Evolutionary conservation across 2,329 filamentous ascomycete species (phyloP).

Genomic region (Setomelanomma holmii): DNA sequence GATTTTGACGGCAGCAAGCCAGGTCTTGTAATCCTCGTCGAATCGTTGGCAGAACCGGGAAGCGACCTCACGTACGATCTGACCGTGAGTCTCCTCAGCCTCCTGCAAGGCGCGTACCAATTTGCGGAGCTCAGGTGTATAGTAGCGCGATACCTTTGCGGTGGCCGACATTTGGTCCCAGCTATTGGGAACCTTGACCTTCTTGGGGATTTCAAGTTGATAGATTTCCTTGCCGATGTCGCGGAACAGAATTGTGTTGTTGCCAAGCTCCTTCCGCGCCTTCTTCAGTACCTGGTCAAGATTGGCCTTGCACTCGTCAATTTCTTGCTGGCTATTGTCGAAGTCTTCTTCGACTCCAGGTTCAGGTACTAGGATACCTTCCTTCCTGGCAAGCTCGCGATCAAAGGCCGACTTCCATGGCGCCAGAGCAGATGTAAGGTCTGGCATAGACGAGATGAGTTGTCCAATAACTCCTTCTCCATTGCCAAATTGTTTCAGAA

Average conservation of each 20-base stretch:
- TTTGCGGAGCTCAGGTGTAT: constrained; percentile 81
- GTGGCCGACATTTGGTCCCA: constrained; percentile 99
- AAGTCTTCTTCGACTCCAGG: constrained; percentile 90
- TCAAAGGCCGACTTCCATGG: constrained; percentile 96
- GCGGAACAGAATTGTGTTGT: constrained; percentile 62
- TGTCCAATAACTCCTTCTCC: constrained; percentile 84
- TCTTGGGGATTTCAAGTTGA: constrained; percentile 87
- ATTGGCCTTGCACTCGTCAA: constrained; percentile 76
- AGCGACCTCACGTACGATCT: constrained; percentile 87
- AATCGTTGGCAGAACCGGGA: constrained; percentile 85
- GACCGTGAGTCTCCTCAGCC: constrained; percentile 89
- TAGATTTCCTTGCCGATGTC: constrained; percentile 98
- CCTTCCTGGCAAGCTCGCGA: constrained; percentile 76
- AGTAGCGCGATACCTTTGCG: constrained; percentile 88
- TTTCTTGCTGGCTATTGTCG: constrained; percentile 78
- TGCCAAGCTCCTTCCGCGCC: constrained; percentile 76
- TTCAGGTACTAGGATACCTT: constrained; percentile 84
- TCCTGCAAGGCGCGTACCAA: constrained; percentile 90
- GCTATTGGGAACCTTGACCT: constrained; percentile 82
- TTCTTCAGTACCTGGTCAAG: constrained; percentile 74
- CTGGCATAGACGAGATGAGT: constrained; percentile 83
- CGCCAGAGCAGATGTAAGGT: constrained; percentile 74
- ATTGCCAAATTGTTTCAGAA: constrained; percentile 76
- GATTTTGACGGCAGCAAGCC: constrained; percentile 89
- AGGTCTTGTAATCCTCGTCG: constrained; percentile 82